These are phyloP conservation scores for Aschersonia sp. DNA, from an alignment of 2,329 filamentous ascomycete genomes.

Conservation along the genomic window DNA sequence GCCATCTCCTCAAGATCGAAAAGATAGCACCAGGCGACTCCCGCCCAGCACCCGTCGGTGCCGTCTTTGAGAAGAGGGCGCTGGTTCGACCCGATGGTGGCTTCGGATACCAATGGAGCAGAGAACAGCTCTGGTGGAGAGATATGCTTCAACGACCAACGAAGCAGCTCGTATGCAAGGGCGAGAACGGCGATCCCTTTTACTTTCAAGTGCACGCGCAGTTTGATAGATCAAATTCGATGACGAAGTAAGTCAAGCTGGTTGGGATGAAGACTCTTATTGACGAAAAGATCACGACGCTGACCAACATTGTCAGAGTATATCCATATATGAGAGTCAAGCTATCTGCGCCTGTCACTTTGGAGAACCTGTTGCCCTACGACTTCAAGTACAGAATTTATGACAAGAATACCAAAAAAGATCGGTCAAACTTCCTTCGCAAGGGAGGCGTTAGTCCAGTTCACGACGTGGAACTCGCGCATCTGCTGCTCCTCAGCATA, in stretches of 20 bases:
- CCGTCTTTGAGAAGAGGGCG: conserved; percentile 77
- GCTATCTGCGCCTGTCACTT: conserved; percentile 79
- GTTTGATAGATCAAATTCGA: conserved; percentile 70
- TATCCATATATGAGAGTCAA: conserved; percentile 95
- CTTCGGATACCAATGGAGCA: conserved; percentile 93
- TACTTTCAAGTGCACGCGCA: conserved; percentile 91
- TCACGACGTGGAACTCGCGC: conserved; percentile 90
- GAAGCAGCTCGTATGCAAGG: conserved; percentile 75
- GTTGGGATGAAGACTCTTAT: background rate
- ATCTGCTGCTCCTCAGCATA: conserved; percentile 80
- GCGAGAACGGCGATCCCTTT: conserved; percentile 78
- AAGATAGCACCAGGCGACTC: conserved; percentile 90
- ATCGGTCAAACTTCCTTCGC: conserved; percentile 96
- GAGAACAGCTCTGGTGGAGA: conserved; percentile 81
- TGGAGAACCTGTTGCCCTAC: conserved; percentile 89
- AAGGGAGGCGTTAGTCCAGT: conserved; percentile 96
- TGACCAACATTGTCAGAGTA: conserved; percentile 28
- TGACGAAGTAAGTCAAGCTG: conserved; percentile 46
- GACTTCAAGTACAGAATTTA: conserved; percentile 99
- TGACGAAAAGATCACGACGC: too few species aligned
- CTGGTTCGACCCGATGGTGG: conserved; percentile 86
- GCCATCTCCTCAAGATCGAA: conserved; percentile 90
- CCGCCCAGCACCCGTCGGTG: conserved; percentile 80
- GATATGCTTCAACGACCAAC: conserved; percentile 77
- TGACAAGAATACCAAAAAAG: conserved; percentile 95